Evolutionary conservation across 331 rosid genomes (phyloP).

Genomic region (Arachis monticola): DNA sequence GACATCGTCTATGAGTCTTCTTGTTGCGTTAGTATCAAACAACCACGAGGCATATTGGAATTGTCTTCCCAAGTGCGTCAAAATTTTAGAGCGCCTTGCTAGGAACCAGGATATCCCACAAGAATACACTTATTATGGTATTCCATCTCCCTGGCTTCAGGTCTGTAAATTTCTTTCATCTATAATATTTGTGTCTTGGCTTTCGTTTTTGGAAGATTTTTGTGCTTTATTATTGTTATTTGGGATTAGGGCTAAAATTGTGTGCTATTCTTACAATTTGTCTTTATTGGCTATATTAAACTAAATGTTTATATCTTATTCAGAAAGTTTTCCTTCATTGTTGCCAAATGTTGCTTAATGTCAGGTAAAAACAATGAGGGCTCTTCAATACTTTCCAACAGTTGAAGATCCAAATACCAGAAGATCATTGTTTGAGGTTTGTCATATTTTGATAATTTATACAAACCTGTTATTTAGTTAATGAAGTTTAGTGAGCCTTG

Average conservation of each 20-base stretch:
- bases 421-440: slow-evolving; percentile 79
- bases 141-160: slow-evolving; percentile 97
- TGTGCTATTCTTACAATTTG: not conserved
- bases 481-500: slow-evolving; percentile 31
- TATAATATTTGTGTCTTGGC: slow-evolving; percentile 22
- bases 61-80: slow-evolving; percentile 78
- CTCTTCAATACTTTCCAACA: slow-evolving; percentile 75
- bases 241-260: not conserved
- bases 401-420: slow-evolving; percentile 84
- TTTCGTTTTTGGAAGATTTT: slow-evolving; percentile 8
- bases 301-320: no score
- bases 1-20: slow-evolving; percentile 84
- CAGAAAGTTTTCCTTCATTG: no score
- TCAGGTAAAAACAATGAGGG: slow-evolving; percentile 84
- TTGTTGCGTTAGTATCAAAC: slow-evolving; percentile 74
- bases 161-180: slow-evolving; percentile 44
- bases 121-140: slow-evolving; percentile 85
- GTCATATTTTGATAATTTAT: not conserved
- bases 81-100: slow-evolving; percentile 71
- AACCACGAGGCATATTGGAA: slow-evolving; percentile 75
- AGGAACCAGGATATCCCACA: slow-evolving; percentile 80
- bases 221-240: no score
- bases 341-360: no score
- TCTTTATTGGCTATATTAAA: no score
- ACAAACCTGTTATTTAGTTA: not conserved